Evolutionary conservation across 2,329 filamentous ascomycete genomes (phyloP).

Genomic region (Aschersonia sp.): DNA sequence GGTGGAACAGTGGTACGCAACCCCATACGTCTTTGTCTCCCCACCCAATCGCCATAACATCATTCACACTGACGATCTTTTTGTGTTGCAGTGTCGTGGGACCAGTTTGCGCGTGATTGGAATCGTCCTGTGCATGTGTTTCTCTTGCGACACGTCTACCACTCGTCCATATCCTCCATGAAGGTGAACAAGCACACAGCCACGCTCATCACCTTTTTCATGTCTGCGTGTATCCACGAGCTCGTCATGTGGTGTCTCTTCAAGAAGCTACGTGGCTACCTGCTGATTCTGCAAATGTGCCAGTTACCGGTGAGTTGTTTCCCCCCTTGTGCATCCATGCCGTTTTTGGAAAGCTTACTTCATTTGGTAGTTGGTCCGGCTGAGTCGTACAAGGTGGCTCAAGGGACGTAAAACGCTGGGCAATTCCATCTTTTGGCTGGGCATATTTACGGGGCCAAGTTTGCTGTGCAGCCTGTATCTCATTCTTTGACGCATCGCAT

Average conservation of each 20-base stretch:
- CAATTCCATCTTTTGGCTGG: constrained; percentile 65
- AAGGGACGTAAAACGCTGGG: constrained; percentile 47
- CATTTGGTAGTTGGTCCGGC: constrained; percentile 35
- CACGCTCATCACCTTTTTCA: constrained; percentile 60
- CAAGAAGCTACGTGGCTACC: constrained; percentile 60
- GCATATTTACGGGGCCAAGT: constrained; percentile 64
- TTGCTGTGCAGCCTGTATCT: constrained; percentile 46
- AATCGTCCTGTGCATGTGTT: constrained; percentile 67
- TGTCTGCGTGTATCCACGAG: constrained; percentile 59
- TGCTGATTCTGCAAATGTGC: constrained; percentile 58
- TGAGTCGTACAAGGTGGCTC: constrained; percentile 54
- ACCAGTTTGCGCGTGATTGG: constrained; percentile 70
- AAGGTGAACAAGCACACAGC: constrained; percentile 55
- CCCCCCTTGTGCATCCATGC: neutral
- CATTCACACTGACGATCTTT: neutral
- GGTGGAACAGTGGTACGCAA: constrained; percentile 43
- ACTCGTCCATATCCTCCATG: constrained; percentile 60
- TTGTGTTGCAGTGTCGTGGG: constrained; percentile 38
- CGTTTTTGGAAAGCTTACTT: neutral
- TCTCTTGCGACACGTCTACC: constrained; percentile 64
- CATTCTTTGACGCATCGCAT: constrained; percentile 26
- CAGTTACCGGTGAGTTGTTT: constrained; percentile 44
- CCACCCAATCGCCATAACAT: neutral
- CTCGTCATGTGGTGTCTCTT: constrained; percentile 71
- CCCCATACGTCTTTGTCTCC: neutral